A percentile compares a stretch with the other conserved stretches of the same genome.
These are phyloP conservation scores for Fusarium virguliforme DNA, from an alignment of 2,329 filamentous ascomycete species.

Conservation along the genomic window DNA sequence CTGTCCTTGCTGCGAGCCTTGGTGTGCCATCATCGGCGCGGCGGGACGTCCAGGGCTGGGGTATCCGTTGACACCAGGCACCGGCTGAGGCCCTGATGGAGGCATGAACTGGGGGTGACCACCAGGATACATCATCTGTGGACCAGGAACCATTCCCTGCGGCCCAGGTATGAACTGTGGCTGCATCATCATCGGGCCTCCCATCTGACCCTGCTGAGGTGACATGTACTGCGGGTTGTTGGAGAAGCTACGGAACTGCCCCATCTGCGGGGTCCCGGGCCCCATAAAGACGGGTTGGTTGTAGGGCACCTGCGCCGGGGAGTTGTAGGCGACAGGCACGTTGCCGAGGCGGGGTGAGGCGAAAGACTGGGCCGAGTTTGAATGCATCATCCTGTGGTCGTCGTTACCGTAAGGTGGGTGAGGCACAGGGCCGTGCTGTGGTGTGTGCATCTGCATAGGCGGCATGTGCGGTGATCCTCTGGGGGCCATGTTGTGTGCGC, in stretches of 20 bases:
- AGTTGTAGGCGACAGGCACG: conserved; percentile 79
- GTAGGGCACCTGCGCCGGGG: conserved; percentile 79
- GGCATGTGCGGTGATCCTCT: conserved; percentile 82
- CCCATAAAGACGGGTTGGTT: conserved; percentile 81
- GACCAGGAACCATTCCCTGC: conserved; percentile 78
- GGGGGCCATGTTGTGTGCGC: conserved; percentile 76
- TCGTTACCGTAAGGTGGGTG: conserved; percentile 81
- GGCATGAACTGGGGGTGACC: conserved; percentile 76
- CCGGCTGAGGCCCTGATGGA: conserved; percentile 69
- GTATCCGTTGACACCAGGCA: conserved; percentile 81
- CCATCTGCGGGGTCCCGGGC: conserved; percentile 79
- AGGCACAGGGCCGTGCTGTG: conserved; percentile 78
- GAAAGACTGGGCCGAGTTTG: conserved; percentile 86
- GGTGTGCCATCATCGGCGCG: conserved; percentile 94
- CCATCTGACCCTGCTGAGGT: conserved; percentile 80
- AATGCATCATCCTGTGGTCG: conserved; percentile 90
- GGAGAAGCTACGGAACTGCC: conserved; percentile 79
- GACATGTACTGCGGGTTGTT: conserved; percentile 80
- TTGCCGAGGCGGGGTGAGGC: conserved; percentile 86
- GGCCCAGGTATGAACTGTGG: conserved; percentile 81
- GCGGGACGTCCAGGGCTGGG: conserved; percentile 87
- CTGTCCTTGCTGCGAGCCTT: conserved; percentile 94
- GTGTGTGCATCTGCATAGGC: conserved; percentile 82
- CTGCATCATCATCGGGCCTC: conserved; percentile 87
- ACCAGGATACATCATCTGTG: conserved; percentile 89